Conservation (phyloP, 345 rosid species). For the Eucalyptus leucophloia region DNA sequence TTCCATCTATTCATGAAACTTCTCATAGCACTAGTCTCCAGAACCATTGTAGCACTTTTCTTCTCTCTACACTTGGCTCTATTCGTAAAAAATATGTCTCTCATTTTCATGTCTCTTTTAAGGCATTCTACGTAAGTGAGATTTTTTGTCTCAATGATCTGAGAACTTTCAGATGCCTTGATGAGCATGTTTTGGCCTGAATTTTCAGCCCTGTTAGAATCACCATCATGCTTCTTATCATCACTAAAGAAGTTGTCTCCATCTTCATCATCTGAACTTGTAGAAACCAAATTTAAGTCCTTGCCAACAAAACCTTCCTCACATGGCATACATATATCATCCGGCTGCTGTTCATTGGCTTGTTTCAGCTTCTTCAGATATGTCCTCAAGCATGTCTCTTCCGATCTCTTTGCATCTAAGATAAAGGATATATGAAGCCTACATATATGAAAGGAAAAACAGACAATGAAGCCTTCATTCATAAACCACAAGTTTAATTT, state of each 20-base stretch:
- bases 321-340: neutral
- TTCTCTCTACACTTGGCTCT: neutral
- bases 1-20: constrained; percentile 67
- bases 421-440: constrained; percentile 2
- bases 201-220: neutral
- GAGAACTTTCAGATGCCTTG: neutral
- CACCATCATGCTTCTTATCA: constrained; percentile 4
- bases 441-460: neutral
- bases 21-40: constrained; percentile 25
- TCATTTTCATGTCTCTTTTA: constrained; percentile 14
- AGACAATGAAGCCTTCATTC: neutral
- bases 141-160: constrained; percentile 24
- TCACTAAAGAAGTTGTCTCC: constrained; percentile 12
- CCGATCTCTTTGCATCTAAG: neutral
- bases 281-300: constrained; percentile 46
- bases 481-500: neutral
- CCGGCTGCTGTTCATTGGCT: neutral
- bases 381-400: neutral
- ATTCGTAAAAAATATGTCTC: constrained; percentile 2
- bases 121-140: constrained; percentile 20
- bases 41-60: constrained; percentile 14
- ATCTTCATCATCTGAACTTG: constrained; percentile 65
- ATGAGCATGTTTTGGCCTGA: neutral
- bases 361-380: neutral
- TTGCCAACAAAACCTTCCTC: constrained; percentile 44